Percentiles rank a stretch among this genome's conserved stretches.
These are phyloP conservation scores for Microcyclosporella mali DNA, from an alignment of 2,329 filamentous ascomycete species.

Conservation along the genomic window DNA sequence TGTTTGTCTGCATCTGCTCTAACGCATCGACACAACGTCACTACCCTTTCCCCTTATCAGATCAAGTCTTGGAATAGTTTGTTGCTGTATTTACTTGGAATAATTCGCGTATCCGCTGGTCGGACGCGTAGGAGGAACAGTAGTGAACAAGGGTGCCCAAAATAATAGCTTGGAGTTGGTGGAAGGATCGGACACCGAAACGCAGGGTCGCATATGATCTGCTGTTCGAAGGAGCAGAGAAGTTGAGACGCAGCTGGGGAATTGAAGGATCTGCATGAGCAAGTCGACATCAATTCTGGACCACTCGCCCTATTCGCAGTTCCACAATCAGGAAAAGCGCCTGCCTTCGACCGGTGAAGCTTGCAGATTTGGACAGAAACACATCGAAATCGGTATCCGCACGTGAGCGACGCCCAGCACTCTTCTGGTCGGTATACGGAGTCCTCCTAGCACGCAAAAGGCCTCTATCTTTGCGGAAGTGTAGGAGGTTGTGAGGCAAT, in stretches of 20 bases:
- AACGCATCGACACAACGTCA: conserved; percentile 10
- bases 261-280: neutral
- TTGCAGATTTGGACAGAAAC: neutral
- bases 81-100: conserved; percentile 1
- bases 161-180: neutral
- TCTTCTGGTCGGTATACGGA: no score
- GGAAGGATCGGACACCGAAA: conserved; percentile 3
- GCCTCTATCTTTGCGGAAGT: no score
- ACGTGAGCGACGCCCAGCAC: no score
- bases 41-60: conserved; percentile 1
- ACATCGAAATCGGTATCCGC: no score
- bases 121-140: conserved; percentile 7
- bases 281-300: neutral
- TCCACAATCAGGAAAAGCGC: neutral
- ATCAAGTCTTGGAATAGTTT: neutral
- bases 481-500: no score
- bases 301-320: neutral
- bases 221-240: neutral
- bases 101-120: conserved; percentile 10
- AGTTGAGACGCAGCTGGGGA: neutral
- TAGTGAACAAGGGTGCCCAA: neutral
- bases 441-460: no score
- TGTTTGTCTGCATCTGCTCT: conserved; percentile 16
- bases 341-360: neutral
- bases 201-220: neutral